Base-by-base conservation (phyloP, 257 asterid genomes). In the Vinca minor region DNA sequence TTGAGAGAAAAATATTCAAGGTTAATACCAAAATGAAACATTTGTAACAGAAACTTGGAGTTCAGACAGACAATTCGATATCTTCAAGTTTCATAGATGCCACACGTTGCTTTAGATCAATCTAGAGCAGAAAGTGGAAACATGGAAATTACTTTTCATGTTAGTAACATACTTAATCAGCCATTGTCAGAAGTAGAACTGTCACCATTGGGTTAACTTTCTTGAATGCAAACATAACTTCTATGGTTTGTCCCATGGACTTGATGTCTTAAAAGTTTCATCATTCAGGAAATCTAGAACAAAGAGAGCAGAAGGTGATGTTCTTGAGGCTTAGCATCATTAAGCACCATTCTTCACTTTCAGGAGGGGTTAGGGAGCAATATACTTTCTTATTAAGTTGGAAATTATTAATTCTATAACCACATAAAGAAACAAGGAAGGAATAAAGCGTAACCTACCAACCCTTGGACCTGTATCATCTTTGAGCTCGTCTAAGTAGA, bases 401-500 rank as follows among this genome's bases (percentile, higher is more conserved):
- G 52, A 15, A 25, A n/a, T 36, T 23, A 3, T 28, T 38, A 34
- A 36, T 38, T 54, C 36, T 41, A 15, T 14, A 60, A 56, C 23
- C 21, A 50, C 32, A n/a, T 45, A 29, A 6, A 42, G 38, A 36
- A 21, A 36, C 49, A 36, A 26, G 68, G n/a, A n/a, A n/a, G n/a
- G 74, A 71, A n/a, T 17, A 58, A 1, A 32, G 57, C 56, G 62
- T 52, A 73, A 67, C 62, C 38, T 83, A 89, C 95, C 95, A 74
- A 73, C 65, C 75, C 76, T 84, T 21, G 88, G 81, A 47, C 77
- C 66, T 42, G 80, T 59, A 63, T 75, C 91, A 71, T 85, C 97
- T 52, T 67, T 62, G 70, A 74, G 76, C 72, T 74, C 83, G 73
- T 87, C 96, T 31, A 75, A 66, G 79, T 85, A 82, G 69, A 71